Evolutionary conservation across 352 stramenopile genomes (phyloP).

Genomic region (Pythium sukuiense): DNA sequence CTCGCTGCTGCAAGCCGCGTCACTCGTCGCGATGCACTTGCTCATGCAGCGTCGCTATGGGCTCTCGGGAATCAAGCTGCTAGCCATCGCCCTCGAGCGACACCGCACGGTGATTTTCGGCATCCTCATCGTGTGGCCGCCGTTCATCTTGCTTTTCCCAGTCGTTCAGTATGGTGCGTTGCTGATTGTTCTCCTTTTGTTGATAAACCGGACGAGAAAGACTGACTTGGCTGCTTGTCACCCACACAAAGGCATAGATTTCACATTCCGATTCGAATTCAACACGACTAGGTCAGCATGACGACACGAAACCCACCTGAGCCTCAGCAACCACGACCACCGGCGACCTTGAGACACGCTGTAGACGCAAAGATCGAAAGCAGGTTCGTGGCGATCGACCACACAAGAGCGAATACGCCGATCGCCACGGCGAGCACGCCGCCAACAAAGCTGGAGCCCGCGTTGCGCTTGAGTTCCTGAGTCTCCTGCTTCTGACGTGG

Average conservation of each 20-base stretch:
- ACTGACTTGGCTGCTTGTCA: neutral
- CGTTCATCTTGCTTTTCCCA: neutral
- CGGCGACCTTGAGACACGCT: conserved; percentile 55
- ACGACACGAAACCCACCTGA: neutral
- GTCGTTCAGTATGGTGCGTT: neutral
- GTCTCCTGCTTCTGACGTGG: conserved; percentile 60
- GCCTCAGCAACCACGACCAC: conserved; percentile 47
- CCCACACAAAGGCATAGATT: neutral
- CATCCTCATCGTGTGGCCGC: neutral
- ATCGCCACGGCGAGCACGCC: conserved; percentile 38
- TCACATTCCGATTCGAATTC: neutral
- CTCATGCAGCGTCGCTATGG: conserved; percentile 18
- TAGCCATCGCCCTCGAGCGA: conserved; percentile 20
- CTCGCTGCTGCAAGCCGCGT: conserved; percentile 10
- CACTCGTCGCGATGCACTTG: neutral
- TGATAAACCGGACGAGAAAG: neutral
- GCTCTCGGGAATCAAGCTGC: conserved; percentile 1
- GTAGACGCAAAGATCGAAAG: conserved; percentile 58
- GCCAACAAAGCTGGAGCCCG: conserved; percentile 33
- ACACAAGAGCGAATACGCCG: conserved; percentile 48
- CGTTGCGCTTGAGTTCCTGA: conserved; percentile 43
- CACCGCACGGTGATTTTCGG: conserved; percentile 9
- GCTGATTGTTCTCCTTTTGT: neutral
- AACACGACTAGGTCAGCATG: neutral
- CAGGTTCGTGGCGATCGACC: conserved; percentile 59